Conservation (phyloP, 106 monocot genomes). For the Cymbidium sinense region DNA sequence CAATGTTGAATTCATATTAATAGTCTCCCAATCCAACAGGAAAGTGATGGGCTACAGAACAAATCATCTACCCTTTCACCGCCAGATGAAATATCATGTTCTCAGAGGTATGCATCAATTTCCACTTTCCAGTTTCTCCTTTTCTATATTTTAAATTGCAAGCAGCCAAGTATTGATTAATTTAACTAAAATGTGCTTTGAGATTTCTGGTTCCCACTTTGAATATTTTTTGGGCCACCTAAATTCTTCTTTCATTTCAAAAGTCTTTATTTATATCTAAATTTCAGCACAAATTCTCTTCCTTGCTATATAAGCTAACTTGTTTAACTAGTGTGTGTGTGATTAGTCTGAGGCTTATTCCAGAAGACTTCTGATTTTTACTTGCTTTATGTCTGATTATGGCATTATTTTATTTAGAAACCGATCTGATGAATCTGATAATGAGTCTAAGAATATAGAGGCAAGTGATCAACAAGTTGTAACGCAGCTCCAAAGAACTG, state of each 20-base stretch:
- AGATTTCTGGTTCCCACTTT: neutral
- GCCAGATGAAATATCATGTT: slow-evolving; percentile 17
- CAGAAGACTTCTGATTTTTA: neutral
- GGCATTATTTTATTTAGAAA: slow-evolving; percentile 13
- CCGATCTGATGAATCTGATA: slow-evolving; percentile 20
- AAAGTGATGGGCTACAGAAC: slow-evolving; percentile 15
- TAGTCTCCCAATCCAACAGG: slow-evolving; percentile 17
- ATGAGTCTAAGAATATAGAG: slow-evolving; percentile 9
- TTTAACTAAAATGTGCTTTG: neutral
- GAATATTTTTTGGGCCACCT: neutral
- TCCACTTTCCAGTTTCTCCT: neutral
- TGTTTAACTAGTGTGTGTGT: neutral
- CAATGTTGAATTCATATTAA: neutral
- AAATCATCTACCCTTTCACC: slow-evolving; percentile 17
- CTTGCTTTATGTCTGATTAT: neutral
- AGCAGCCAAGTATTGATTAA: slow-evolving; percentile 4
- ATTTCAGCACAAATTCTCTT: neutral
- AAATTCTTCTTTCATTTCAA: neutral
- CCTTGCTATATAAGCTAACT: neutral
- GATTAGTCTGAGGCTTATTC: neutral
- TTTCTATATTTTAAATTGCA: neutral
- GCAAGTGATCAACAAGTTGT: slow-evolving; percentile 25
- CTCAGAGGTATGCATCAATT: slow-evolving; percentile 18
- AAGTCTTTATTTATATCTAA: neutral
- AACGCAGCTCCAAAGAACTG: slow-evolving; percentile 3